Conservation (phyloP, 805 yeast species). For the Naumovozyma dairenensis region DNA sequence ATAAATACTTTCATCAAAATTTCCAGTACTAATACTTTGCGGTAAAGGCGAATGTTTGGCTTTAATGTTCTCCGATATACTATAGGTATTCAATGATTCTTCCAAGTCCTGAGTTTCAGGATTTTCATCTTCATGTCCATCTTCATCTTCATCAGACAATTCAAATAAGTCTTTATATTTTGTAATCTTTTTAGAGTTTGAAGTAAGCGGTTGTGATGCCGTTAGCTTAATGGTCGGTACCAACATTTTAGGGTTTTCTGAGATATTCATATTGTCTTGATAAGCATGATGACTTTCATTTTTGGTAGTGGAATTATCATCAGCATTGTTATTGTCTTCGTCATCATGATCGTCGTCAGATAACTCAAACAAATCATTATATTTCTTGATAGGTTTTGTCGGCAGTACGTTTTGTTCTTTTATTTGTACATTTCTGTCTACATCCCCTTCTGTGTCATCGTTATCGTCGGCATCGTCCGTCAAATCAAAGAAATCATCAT, state of each 20-base stretch:
- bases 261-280: too few species aligned
- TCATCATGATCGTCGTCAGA: conserved; percentile 20
- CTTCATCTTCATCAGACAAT: conserved; percentile 1
- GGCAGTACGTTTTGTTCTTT: conserved; percentile 1
- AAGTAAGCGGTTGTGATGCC: neutral
- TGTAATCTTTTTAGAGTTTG: neutral
- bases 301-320: neutral
- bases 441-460: neutral
- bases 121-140: neutral
- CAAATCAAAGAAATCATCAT: conserved; percentile 19
- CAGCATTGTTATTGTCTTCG: conserved; percentile 4
- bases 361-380: conserved; percentile 16
- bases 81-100: too few species aligned
- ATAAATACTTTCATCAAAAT: too few species aligned
- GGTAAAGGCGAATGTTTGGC: too few species aligned
- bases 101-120: too few species aligned
- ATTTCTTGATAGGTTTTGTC: conserved; percentile 8
- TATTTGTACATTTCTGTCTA: neutral
- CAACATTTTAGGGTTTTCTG: too few species aligned
- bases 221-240: neutral
- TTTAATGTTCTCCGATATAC: too few species aligned
- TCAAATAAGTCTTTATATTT: neutral
- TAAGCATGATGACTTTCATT: neutral
- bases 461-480: conserved; percentile 13
- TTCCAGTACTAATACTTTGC: too few species aligned